These are phyloP conservation scores for Trichomonascus vanleenenianus DNA, from an alignment of 805 yeast genomes.

Conservation along the genomic window DNA sequence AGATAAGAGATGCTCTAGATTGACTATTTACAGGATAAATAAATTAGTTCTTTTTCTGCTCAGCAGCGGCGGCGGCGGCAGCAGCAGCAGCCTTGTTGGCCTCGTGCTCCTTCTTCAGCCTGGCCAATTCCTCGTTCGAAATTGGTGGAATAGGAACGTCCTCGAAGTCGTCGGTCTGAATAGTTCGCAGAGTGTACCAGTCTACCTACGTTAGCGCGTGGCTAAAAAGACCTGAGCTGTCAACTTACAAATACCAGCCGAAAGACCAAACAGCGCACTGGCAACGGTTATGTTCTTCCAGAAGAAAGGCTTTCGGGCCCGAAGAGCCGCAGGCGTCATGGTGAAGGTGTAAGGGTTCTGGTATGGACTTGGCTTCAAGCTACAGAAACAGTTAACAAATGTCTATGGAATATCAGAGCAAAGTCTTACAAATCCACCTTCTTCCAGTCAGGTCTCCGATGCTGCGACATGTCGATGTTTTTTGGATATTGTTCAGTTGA, in stretches of 20 bases:
- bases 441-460: slow-evolving; percentile 1
- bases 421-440: slow-evolving; percentile 2
- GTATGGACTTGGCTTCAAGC: slow-evolving; percentile 35
- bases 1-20: background rate
- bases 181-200: slow-evolving; percentile 30
- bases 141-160: slow-evolving; percentile 95
- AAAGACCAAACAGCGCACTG: slow-evolving; percentile 49
- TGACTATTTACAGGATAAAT: slow-evolving; percentile 1
- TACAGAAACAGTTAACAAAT: background rate
- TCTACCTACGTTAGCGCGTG: background rate
- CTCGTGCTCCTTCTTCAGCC: slow-evolving; percentile 54
- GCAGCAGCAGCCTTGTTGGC: slow-evolving; percentile 6
- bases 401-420: background rate
- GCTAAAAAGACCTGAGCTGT: too few species aligned
- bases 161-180: slow-evolving; percentile 71
- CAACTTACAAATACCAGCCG: slow-evolving; percentile 54
- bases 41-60: background rate
- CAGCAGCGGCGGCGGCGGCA: background rate
- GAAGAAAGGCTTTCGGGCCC: slow-evolving; percentile 86
- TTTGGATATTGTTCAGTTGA: background rate
- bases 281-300: slow-evolving; percentile 65
- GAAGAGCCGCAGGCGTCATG: slow-evolving; percentile 88
- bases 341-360: slow-evolving; percentile 64
- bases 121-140: slow-evolving; percentile 63
- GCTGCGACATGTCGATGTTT: background rate